Evolutionary conservation across 352 stramenopile genomes (phyloP).

Genomic region (Lagenidium sp.): DNA sequence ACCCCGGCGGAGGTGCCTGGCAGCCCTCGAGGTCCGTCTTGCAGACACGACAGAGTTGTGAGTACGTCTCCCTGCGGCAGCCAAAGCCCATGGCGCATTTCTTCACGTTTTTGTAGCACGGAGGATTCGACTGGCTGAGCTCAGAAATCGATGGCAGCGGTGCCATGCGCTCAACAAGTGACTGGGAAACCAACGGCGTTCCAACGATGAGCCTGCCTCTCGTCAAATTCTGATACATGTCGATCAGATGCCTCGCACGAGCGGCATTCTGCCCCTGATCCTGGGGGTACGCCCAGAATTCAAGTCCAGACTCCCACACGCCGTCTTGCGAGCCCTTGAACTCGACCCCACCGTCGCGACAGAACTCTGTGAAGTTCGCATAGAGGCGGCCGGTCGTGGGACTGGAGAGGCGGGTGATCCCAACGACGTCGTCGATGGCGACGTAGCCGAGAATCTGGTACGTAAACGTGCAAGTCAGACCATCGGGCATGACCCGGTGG

Average conservation of each 20-base stretch:
- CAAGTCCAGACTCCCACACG: conserved; percentile 6
- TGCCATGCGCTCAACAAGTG: conserved; percentile 5
- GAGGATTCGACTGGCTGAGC: conserved; percentile 15
- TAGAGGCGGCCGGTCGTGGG: conserved; percentile 6
- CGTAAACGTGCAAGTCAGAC: conserved; percentile 20
- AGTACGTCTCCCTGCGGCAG: conserved; percentile 11
- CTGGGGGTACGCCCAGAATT: conserved; percentile 21
- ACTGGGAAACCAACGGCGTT: conserved; percentile 7
- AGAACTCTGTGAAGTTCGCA: conserved; percentile 18
- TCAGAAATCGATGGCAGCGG: conserved; percentile 15
- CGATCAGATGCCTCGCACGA: conserved; percentile 13
- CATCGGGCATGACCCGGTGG: conserved; percentile 14
- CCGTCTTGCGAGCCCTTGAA: conserved; percentile 8
- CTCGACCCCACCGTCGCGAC: conserved; percentile 14
- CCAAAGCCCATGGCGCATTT: conserved; percentile 4
- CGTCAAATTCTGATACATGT: conserved; percentile 13
- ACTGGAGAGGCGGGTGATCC: conserved; percentile 19
- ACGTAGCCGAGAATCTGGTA: conserved; percentile 23
- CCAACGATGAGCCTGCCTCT: conserved; percentile 1
- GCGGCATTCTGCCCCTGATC: conserved; percentile 9
- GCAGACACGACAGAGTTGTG: conserved; percentile 20
- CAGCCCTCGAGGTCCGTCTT: too few relatives aligned
- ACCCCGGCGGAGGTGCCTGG: conserved; percentile 1
- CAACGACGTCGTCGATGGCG: conserved; percentile 24
- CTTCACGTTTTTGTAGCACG: conserved; percentile 20